Conservation (phyloP, 2,329 filamentous ascomycete species). For the Emericellopsis atlantica region DNA sequence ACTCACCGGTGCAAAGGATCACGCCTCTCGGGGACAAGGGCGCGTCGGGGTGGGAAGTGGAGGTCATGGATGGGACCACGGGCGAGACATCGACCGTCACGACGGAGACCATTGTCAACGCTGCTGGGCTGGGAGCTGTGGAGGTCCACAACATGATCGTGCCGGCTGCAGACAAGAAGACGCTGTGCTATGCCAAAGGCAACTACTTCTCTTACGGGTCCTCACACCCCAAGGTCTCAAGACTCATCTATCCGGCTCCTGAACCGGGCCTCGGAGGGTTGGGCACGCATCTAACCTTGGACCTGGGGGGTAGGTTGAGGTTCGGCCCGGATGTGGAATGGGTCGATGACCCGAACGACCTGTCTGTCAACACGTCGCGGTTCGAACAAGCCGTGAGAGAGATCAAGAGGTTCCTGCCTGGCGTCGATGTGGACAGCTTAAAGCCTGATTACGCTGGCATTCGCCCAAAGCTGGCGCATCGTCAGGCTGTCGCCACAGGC, state of each 20-base stretch:
- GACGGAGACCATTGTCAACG: slow-evolving; percentile 68
- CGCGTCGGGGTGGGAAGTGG: slow-evolving; percentile 48
- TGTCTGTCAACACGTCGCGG: slow-evolving; percentile 52
- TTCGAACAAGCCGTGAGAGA: slow-evolving; percentile 57
- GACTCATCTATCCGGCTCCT: slow-evolving; percentile 80
- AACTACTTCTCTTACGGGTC: slow-evolving; percentile 82
- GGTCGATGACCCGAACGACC: slow-evolving; percentile 59
- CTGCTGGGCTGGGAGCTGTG: slow-evolving; percentile 70
- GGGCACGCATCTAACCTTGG: slow-evolving; percentile 87
- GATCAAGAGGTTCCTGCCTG: slow-evolving; percentile 70
- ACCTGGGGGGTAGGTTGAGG: slow-evolving; percentile 69
- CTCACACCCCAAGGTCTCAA: slow-evolving; percentile 48
- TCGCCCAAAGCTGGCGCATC: slow-evolving; percentile 62
- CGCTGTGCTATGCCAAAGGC: slow-evolving; percentile 78
- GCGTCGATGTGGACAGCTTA: slow-evolving; percentile 52
- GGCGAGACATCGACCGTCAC: slow-evolving; percentile 49
- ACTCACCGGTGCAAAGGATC: slow-evolving; percentile 51
- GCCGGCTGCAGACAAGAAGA: slow-evolving; percentile 38
- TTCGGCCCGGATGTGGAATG: slow-evolving; percentile 96
- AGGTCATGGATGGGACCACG: slow-evolving; percentile 30
- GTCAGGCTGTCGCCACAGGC: slow-evolving; percentile 46
- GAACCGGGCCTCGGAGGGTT: slow-evolving; percentile 71
- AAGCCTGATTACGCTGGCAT: slow-evolving; percentile 84
- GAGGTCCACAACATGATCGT: slow-evolving; percentile 73
- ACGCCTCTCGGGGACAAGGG: slow-evolving; percentile 34